Evolutionary conservation across 2,329 filamentous ascomycete species (phyloP), one percentile per base, ranked within the genome.

Genomic region (Pyrenochaeta sp.): DNA sequence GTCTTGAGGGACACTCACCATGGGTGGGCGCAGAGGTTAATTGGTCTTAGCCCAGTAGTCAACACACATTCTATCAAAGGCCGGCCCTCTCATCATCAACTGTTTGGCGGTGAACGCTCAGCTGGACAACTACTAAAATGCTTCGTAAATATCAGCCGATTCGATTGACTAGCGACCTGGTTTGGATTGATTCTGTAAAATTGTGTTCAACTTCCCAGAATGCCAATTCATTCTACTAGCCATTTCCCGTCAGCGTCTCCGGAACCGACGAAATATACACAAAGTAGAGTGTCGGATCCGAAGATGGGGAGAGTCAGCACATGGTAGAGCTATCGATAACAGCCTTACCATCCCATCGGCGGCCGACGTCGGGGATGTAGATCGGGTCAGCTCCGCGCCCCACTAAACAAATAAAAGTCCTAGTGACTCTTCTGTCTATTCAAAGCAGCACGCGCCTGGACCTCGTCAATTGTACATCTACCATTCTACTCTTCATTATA

Each of bases 381-480:
- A 58, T 60, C 58, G 57, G 58, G 56, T 58, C 58, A 61, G 49
- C 61, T 65, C 61, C 53, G 56, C 65, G 48, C 66, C 61, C 66
- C 56, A 56, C 63, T 61, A 64, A 67, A 64, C 54, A 66, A 66
- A 59, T 65, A 64, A 65, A 60, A 58, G 59, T 54, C 47, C 51
- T 50, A 55, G 57, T 69, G 64, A 69, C 65, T 68, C 62, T 59
- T 62, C 57, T 58, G 44, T 63, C 56, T 42, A 52, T 55, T 52
- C 59, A 47, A 51, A 64, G 53, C 43, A 50, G 59, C 52, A 44
- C 50, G 52, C 60, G 53, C 62, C 56, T 52, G 45, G 48, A 44
- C 36, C 54, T 55, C 39, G 28, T 24, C 27, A 19, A 25, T 48
- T 25, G 28, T 36, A 34, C 45, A 19, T 3, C 6, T 9, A 34